Base-by-base conservation (phyloP, 257 asterid genomes). In the Nicotiana sylvestris region DNA sequence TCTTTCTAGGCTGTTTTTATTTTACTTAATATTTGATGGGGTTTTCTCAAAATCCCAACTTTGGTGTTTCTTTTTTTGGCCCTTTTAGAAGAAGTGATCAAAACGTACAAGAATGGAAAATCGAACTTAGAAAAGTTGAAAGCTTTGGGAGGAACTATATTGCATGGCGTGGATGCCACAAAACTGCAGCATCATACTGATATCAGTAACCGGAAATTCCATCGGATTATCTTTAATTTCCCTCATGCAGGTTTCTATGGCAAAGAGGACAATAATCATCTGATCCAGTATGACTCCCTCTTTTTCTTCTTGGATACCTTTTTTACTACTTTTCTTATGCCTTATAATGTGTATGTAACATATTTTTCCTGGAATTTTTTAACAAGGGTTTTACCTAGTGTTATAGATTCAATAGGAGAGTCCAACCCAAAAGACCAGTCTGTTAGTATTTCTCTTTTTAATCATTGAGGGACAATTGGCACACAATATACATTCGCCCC, bases 241-340 rank as follows among this genome's bases (percentile, higher is more conserved):
- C 97, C 97, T 32, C 97, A 93, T 85, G 97, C 94, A 57, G 97
- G 97, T 69, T 93, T 92, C 79, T 33, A 18, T 37, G 89, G 89
- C 64, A 87, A 61, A 82, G 97, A 93, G 85, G 89, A 81, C 27
- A 32, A 49, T 30, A 58, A 46, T 13, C 16, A 0, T 12, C 29
- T 89, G 21, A 86, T 91, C 6, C 35, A 0, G 96, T 93, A 83
- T 76, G 89, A 57, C 15, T 66, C n/a, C 56, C 18, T 53, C 1
- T 6, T 21, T 49, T 80, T 39, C 32, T 66, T 39, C 17, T 30
- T n/a, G 37, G 10, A 12, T 32, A 5, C 58, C 21, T 27, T 57
- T 60, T 27, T 15, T 11, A 10, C 67, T 43, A 7, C 49, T 39
- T 39, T 39, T 2, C 49, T 39, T 39, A 39, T 39, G 49, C 49